Percentiles rank a stretch among this genome's conserved stretches.
These are phyloP conservation scores for Pleoardoris graminearum DNA, from an alignment of 2,329 filamentous ascomycete species.

Conservation along the genomic window DNA sequence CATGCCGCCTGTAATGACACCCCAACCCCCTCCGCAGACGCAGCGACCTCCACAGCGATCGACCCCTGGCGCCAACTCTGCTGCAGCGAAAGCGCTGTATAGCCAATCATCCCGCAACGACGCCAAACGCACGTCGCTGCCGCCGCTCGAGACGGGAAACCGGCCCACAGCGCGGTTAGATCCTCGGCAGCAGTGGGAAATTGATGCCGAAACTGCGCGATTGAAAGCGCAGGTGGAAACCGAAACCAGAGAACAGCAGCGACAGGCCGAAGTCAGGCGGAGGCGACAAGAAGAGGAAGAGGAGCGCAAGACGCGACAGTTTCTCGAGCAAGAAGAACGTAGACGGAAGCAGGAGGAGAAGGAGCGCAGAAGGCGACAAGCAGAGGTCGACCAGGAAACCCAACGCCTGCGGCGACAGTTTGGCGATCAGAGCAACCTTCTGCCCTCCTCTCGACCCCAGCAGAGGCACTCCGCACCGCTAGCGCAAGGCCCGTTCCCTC, in stretches of 20 bases:
- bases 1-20: slow-evolving; percentile 39
- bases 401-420: slow-evolving; percentile 71
- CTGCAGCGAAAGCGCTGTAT: slow-evolving; percentile 22
- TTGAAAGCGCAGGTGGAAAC: slow-evolving; percentile 50
- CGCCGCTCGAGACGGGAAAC: slow-evolving; percentile 29
- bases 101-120: slow-evolving; percentile 22
- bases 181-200: slow-evolving; percentile 57
- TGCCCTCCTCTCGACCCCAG: slow-evolving; percentile 24
- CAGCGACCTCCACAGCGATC: slow-evolving; percentile 26
- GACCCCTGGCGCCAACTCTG: slow-evolving; percentile 17
- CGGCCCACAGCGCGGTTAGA: slow-evolving; percentile 44
- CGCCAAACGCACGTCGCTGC: slow-evolving; percentile 34
- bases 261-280: slow-evolving; percentile 46
- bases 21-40: slow-evolving; percentile 33
- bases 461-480: slow-evolving; percentile 30
- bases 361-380: slow-evolving; percentile 58
- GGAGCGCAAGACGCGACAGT: slow-evolving; percentile 45
- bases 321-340: slow-evolving; percentile 49
- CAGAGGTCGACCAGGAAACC: slow-evolving; percentile 71
- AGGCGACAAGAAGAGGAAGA: slow-evolving; percentile 62
- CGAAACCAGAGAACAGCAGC: slow-evolving; percentile 54
- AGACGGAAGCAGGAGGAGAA: slow-evolving; percentile 68
- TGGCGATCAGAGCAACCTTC: slow-evolving; percentile 52
- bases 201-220: slow-evolving; percentile 55
- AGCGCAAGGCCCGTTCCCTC: slow-evolving; percentile 20